Evolutionary conservation across 2,329 filamentous ascomycete genomes (phyloP).

Genomic region (Fusarium solani-melongenae): DNA sequence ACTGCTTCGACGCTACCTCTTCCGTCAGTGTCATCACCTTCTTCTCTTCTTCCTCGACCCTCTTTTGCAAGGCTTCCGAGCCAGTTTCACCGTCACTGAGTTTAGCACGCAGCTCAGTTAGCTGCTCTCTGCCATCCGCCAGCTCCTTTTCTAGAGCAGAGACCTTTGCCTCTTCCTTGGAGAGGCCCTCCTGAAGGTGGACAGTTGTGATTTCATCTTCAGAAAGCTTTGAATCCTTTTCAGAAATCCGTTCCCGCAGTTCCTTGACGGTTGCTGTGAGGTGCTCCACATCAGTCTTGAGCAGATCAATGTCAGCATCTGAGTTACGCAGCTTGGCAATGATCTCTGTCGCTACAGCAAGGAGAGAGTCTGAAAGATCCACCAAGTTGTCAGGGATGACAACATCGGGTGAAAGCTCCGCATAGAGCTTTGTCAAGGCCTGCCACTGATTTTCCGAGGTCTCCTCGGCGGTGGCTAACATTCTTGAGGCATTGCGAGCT

Average conservation of each 20-base stretch:
- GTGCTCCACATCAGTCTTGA: slow-evolving; percentile 72
- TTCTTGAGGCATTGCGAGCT: slow-evolving; percentile 61
- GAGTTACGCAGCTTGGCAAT: slow-evolving; percentile 69
- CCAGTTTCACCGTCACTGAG: slow-evolving; percentile 87
- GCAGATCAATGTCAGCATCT: slow-evolving; percentile 68
- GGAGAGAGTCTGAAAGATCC: slow-evolving; percentile 70
- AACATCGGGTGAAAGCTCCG: slow-evolving; percentile 66
- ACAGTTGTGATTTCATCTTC: slow-evolving; percentile 62
- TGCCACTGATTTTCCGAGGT: slow-evolving; percentile 62
- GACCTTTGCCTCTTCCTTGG: slow-evolving; percentile 65
- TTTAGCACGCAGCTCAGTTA: slow-evolving; percentile 74
- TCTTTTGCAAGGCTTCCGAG: slow-evolving; percentile 80
- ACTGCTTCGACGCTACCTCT: slow-evolving; percentile 78
- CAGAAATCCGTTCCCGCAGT: slow-evolving; percentile 67
- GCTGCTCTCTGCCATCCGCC: slow-evolving; percentile 74
- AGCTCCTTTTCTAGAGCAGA: slow-evolving; percentile 67
- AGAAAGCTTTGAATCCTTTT: slow-evolving; percentile 63
- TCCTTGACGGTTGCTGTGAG: slow-evolving; percentile 65
- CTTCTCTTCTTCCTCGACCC: slow-evolving; percentile 79
- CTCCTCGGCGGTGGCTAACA: slow-evolving; percentile 63
- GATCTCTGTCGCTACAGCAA: slow-evolving; percentile 67
- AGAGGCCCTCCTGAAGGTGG: slow-evolving; percentile 64
- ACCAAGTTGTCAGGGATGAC: slow-evolving; percentile 65
- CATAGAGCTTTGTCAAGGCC: slow-evolving; percentile 68
- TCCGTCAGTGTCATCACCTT: slow-evolving; percentile 75